phyloP scores from a whole-genome alignment of 345 rosid genomes.

The Hibiscus mutabilis region DNA sequence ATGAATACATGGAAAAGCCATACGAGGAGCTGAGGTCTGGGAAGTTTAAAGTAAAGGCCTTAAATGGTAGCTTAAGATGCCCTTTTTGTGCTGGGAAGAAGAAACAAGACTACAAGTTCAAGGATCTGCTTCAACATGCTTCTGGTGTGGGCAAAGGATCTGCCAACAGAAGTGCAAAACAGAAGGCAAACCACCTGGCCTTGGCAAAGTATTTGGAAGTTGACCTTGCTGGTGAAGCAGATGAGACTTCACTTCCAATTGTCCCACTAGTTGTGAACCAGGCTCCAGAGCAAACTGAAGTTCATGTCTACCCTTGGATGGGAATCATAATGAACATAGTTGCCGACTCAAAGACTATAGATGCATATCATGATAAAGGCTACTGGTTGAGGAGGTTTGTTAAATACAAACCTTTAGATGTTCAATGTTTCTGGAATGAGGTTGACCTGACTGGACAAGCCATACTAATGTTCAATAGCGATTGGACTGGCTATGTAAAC shows the following conservation, averaged over 20 bases:
- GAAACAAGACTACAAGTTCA: slow-evolving; percentile 71
- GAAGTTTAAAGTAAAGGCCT: slow-evolving; percentile 44
- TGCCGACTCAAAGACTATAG: slow-evolving; percentile 17
- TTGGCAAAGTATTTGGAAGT: slow-evolving; percentile 54
- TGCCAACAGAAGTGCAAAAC: slow-evolving; percentile 58
- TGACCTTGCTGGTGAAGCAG: slow-evolving; percentile 53
- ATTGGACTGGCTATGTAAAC: slow-evolving; percentile 56
- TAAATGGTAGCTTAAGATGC: slow-evolving; percentile 57
- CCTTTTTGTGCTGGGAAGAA: slow-evolving; percentile 88
- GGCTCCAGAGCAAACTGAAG: slow-evolving; percentile 29
- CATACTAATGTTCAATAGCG: slow-evolving; percentile 44
- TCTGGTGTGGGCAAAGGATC: slow-evolving; percentile 82
- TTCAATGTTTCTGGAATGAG: slow-evolving; percentile 42
- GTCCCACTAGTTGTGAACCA: slow-evolving; percentile 19
- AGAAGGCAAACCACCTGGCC: slow-evolving; percentile 72
- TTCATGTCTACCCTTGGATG: slow-evolving; percentile 84
- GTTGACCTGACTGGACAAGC: slow-evolving; percentile 33
- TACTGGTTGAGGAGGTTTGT: slow-evolving; percentile 60
- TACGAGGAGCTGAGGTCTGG: slow-evolving; percentile 45
- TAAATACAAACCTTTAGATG: slow-evolving; percentile 48
- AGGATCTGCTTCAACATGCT: slow-evolving; percentile 81
- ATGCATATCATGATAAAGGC: slow-evolving; percentile 21
- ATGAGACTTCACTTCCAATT: slow-evolving; percentile 20
- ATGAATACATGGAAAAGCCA: slow-evolving; percentile 48
- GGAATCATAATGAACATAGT: slow-evolving; percentile 47